These are phyloP conservation scores for Epithemia pelagica DNA, from an alignment of 108 stramenopile genomes.

Conservation along the genomic window DNA sequence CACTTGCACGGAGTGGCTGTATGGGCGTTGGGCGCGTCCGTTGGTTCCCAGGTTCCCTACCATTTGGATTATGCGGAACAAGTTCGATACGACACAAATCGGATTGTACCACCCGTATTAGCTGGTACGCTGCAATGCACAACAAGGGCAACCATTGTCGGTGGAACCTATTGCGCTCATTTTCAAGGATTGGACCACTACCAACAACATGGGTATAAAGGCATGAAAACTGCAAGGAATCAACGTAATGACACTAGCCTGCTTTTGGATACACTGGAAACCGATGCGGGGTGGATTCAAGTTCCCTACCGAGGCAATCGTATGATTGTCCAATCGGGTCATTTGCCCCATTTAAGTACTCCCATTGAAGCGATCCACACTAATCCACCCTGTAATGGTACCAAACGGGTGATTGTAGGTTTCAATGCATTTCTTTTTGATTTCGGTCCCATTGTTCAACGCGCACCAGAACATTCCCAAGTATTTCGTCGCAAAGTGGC, in stretches of 20 bases:
- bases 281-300: slow-evolving; percentile 22
- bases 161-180: slow-evolving; percentile 67
- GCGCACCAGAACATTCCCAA: slow-evolving; percentile 71
- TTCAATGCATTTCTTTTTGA: slow-evolving; percentile 74
- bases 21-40: slow-evolving; percentile 56
- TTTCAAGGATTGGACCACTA: slow-evolving; percentile 66
- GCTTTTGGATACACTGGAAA: not conserved
- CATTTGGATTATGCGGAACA: slow-evolving; percentile 85
- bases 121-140: slow-evolving; percentile 75
- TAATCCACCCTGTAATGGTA: not conserved
- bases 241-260: no score
- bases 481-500: slow-evolving; percentile 53
- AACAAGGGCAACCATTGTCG: slow-evolving; percentile 23
- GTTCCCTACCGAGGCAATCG: slow-evolving; percentile 68
- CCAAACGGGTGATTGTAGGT: slow-evolving; percentile 69
- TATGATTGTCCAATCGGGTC: slow-evolving; percentile 58
- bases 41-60: slow-evolving; percentile 55
- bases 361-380: slow-evolving; percentile 30
- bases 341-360: slow-evolving; percentile 65
- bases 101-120: slow-evolving; percentile 67
- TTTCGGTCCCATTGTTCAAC: slow-evolving; percentile 36
- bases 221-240: slow-evolving; percentile 15
- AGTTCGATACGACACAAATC: slow-evolving; percentile 62
- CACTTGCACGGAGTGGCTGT: slow-evolving; percentile 62
- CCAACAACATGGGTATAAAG: slow-evolving; percentile 67